These are phyloP conservation scores for Royoungia palumana DNA, from an alignment of 768 basidiomycete species.

Conservation along the genomic window DNA sequence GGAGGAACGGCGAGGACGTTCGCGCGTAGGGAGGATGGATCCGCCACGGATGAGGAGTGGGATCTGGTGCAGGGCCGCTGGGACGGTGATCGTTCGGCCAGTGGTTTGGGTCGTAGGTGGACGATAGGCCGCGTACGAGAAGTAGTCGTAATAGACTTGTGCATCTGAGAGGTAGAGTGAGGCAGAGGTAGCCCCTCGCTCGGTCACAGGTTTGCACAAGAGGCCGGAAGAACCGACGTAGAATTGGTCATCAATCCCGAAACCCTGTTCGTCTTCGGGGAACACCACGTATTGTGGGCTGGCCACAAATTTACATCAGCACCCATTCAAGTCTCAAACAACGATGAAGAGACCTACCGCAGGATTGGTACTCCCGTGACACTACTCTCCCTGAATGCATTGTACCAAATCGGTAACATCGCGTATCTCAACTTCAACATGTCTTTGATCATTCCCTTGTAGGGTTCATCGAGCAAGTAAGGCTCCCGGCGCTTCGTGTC, in stretches of 20 bases:
- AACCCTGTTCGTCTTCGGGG: conserved; percentile 85
- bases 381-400: conserved; percentile 89
- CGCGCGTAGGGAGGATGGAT: conserved; percentile 82
- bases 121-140: conserved; percentile 64
- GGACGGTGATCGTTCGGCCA: conserved; percentile 69
- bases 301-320: not conserved
- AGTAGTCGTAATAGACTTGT: conserved; percentile 95
- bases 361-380: conserved; percentile 79
- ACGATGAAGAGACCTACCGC: conserved; percentile 46
- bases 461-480: conserved; percentile 86
- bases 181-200: conserved; percentile 63
- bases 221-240: conserved; percentile 87
- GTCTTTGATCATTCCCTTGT: conserved; percentile 77
- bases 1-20: conserved; percentile 83
- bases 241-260: conserved; percentile 90
- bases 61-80: conserved; percentile 73
- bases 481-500: conserved; percentile 98
- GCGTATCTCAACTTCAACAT: conserved; percentile 79
- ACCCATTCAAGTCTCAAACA: not conserved
- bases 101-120: conserved; percentile 44
- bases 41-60: conserved; percentile 90
- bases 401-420: conserved; percentile 94
- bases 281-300: conserved; percentile 97
- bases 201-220: conserved; percentile 87
- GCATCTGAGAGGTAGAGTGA: conserved; percentile 85